phyloP scores from a whole-genome alignment of 2,329 filamentous ascomycete species.

The Pseudocercospora fijiensis region DNA sequence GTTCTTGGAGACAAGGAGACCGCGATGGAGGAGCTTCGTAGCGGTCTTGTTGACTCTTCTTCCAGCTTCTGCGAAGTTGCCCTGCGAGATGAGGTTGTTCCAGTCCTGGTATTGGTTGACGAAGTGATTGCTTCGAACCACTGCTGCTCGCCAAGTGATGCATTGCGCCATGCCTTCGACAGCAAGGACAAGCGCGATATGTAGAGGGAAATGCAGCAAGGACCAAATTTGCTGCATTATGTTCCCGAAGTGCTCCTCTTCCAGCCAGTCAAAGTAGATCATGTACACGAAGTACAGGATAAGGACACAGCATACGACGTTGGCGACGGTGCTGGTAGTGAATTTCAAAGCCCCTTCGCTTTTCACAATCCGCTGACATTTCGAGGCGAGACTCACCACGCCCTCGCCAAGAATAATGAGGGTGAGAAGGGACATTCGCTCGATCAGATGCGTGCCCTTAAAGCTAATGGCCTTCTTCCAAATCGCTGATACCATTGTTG shows the following conservation, averaged over 20 bases:
- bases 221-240: slow-evolving; percentile 31
- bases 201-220: slow-evolving; percentile 30
- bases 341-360: slow-evolving; percentile 21
- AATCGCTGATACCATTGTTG: slow-evolving; percentile 36
- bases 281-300: slow-evolving; percentile 37
- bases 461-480: slow-evolving; percentile 39
- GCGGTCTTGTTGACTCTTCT: slow-evolving; percentile 15
- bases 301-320: slow-evolving; percentile 37
- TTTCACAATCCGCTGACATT: slow-evolving; percentile 40
- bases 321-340: slow-evolving; percentile 33
- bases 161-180: slow-evolving; percentile 35
- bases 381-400: slow-evolving; percentile 40
- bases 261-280: slow-evolving; percentile 30
- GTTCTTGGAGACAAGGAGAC: slow-evolving; percentile 12
- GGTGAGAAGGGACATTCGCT: slow-evolving; percentile 42
- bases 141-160: slow-evolving; percentile 36
- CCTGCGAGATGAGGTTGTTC: not conserved
- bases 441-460: slow-evolving; percentile 42
- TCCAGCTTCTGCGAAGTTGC: slow-evolving; percentile 9
- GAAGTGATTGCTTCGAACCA: slow-evolving; percentile 18
- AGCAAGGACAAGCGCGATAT: slow-evolving; percentile 24
- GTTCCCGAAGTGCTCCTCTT: slow-evolving; percentile 28
- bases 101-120: slow-evolving; percentile 5
- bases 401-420: slow-evolving; percentile 44
- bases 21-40: slow-evolving; percentile 17